phyloP scores from a whole-genome alignment of 148 eudicot genomes.

The Diospyros kaki region DNA sequence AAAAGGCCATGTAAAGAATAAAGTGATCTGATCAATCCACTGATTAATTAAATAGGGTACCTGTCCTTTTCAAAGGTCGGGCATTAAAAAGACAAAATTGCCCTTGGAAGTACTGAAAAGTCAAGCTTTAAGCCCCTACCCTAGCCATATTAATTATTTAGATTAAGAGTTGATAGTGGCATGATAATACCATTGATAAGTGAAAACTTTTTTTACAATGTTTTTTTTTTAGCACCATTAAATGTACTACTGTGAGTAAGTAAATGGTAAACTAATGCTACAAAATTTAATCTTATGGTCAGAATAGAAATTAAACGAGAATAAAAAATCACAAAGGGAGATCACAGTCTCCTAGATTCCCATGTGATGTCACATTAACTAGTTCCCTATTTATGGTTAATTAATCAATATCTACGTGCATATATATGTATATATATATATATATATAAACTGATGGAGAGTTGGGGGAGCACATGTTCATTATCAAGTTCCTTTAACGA shows the following conservation, averaged over 20 bases:
- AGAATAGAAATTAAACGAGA: neutral
- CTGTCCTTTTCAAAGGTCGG: neutral
- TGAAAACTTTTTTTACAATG: too few species aligned
- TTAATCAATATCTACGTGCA: neutral
- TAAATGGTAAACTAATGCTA: neutral
- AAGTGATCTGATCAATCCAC: slow-evolving; percentile 9
- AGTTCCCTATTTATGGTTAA: neutral
- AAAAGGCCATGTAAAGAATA: neutral
- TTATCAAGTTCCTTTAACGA: neutral
- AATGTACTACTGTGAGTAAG: too few species aligned
- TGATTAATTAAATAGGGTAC: neutral
- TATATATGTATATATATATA: neutral
- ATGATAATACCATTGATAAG: too few species aligned
- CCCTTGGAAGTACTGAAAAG: neutral
- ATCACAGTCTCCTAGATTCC: too few species aligned
- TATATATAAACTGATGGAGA: neutral
- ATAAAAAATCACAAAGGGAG: neutral
- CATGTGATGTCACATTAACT: too few species aligned
- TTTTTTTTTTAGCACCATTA: too few species aligned
- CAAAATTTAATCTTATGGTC: neutral
- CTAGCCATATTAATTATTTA: too few species aligned
- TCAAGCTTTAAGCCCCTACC: too few species aligned
- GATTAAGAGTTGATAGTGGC: too few species aligned
- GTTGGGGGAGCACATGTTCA: slow-evolving; percentile 12
- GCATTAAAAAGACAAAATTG: neutral